Conservation (phyloP, 176 grass and related monocot species). For the Stipa capillata region DNA sequence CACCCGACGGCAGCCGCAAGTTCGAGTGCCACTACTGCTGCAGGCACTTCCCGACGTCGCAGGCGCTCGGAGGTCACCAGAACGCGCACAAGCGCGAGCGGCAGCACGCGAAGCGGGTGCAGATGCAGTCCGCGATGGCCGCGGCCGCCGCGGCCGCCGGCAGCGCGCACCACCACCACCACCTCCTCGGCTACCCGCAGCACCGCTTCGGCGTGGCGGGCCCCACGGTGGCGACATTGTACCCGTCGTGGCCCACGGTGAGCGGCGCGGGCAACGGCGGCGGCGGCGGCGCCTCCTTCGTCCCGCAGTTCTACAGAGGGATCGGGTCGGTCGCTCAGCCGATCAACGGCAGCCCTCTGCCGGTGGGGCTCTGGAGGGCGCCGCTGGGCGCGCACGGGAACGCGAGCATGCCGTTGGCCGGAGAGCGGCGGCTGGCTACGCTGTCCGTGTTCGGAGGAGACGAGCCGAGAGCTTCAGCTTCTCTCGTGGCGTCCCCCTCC, state of each 20-base stretch:
- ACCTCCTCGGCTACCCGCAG: slow-evolving; percentile 58
- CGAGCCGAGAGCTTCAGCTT: slow-evolving; percentile 22
- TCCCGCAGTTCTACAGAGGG: slow-evolving; percentile 52
- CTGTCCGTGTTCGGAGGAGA: slow-evolving; percentile 32
- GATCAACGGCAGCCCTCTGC: slow-evolving; percentile 56
- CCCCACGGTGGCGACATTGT: slow-evolving; percentile 18
- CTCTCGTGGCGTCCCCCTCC: slow-evolving; percentile 21
- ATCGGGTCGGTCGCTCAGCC: slow-evolving; percentile 56
- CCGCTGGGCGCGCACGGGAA: slow-evolving; percentile 22
- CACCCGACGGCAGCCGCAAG: slow-evolving; percentile 53
- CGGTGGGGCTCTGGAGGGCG: slow-evolving; percentile 49
- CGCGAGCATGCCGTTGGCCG: background rate
- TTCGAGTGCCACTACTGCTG: slow-evolving; percentile 99
- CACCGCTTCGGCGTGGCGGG: slow-evolving; percentile 36
- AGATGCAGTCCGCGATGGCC: slow-evolving; percentile 73
- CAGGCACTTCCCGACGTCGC: slow-evolving; percentile 91
- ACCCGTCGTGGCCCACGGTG: slow-evolving; percentile 33
- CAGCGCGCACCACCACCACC: slow-evolving; percentile 48
- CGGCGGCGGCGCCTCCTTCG: background rate
- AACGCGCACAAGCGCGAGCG: slow-evolving; percentile 98
- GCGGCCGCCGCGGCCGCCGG: slow-evolving; percentile 24
- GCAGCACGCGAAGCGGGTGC: slow-evolving; percentile 90
- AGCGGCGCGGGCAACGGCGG: background rate
- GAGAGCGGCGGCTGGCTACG: slow-evolving; percentile 23
- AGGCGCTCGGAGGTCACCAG: slow-evolving; percentile 95